Evolutionary conservation across 495 filamentous ascomycete genomes (phyloP).

Genomic region (Hypoxylon fuscum): DNA sequence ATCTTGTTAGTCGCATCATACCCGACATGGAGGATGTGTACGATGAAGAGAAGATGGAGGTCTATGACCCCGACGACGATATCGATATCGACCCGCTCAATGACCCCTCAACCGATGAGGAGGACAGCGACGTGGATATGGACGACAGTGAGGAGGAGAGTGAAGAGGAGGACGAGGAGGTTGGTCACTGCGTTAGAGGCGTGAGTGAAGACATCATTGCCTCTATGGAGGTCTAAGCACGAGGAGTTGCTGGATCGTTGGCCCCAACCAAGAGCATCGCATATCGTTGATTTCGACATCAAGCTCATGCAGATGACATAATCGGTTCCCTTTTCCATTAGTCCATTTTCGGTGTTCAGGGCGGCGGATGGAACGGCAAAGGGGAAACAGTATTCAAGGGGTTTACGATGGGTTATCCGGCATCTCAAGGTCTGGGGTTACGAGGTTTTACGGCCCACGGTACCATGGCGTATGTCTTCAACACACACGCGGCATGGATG

Average conservation of each 20-base stretch:
- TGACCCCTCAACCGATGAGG: constrained; percentile 47
- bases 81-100: constrained; percentile 61
- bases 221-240: constrained; percentile 69
- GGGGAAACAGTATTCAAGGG: background rate
- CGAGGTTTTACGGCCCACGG: background rate
- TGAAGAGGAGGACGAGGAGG: constrained; percentile 59
- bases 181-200: constrained; percentile 66
- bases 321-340: constrained; percentile 12
- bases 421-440: background rate
- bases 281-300: background rate
- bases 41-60: constrained; percentile 51
- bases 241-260: background rate
- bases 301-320: too few species aligned
- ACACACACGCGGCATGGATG: constrained; percentile 18
- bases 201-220: constrained; percentile 79
- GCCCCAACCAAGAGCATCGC: too few species aligned
- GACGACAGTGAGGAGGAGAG: constrained; percentile 53
- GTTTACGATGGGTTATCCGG: constrained; percentile 1
- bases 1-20: constrained; percentile 53
- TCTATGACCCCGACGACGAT: constrained; percentile 61
- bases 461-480: constrained; percentile 25
- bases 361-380: constrained; percentile 9
- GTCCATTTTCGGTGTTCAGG: constrained; percentile 29
- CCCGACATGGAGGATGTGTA: constrained; percentile 57
- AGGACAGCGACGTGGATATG: constrained; percentile 39